Conservation (phyloP, 805 yeast species). For the Pichia thaimueangensis region DNA sequence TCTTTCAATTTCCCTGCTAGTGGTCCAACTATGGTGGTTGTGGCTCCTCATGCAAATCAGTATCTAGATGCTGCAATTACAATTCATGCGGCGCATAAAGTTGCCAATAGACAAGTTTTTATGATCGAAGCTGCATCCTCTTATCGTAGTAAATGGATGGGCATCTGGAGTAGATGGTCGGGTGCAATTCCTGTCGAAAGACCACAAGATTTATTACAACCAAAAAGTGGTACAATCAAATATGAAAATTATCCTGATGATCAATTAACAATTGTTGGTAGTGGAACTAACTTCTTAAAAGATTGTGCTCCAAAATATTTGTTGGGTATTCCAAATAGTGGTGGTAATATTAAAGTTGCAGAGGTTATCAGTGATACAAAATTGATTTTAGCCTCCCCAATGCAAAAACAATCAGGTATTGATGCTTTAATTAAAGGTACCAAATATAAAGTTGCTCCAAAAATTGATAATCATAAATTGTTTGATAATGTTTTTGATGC, state of each 20-base stretch:
- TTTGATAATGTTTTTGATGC: constrained; percentile 78
- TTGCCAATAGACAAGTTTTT: constrained; percentile 62
- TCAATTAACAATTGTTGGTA: constrained; percentile 56
- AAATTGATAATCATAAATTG: constrained; percentile 75
- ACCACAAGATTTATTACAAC: constrained; percentile 72
- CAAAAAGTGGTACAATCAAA: constrained; percentile 54
- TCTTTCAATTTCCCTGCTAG: constrained; percentile 60
- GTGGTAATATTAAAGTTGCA: constrained; percentile 68
- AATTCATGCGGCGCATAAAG: constrained; percentile 63
- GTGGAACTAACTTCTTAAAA: constrained; percentile 56
- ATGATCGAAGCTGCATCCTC: constrained; percentile 85
- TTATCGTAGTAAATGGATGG: constrained; percentile 59
- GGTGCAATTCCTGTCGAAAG: constrained; percentile 87
- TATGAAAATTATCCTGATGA: constrained; percentile 43
- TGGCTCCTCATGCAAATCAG: constrained; percentile 97
- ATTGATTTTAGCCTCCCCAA: constrained; percentile 60
- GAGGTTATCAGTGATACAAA: constrained; percentile 68
- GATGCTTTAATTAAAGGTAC: constrained; percentile 46
- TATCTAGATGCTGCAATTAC: constrained; percentile 64
- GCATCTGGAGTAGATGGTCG: constrained; percentile 66
- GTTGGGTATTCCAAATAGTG: constrained; percentile 68
- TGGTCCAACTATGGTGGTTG: constrained; percentile 89
- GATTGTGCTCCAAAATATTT: constrained; percentile 64
- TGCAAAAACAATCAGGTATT: constrained; percentile 45
- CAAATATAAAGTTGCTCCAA: constrained; percentile 61